phyloP scores from a whole-genome alignment of 176 grass and related monocot species.

The Oryza meridionalis region DNA sequence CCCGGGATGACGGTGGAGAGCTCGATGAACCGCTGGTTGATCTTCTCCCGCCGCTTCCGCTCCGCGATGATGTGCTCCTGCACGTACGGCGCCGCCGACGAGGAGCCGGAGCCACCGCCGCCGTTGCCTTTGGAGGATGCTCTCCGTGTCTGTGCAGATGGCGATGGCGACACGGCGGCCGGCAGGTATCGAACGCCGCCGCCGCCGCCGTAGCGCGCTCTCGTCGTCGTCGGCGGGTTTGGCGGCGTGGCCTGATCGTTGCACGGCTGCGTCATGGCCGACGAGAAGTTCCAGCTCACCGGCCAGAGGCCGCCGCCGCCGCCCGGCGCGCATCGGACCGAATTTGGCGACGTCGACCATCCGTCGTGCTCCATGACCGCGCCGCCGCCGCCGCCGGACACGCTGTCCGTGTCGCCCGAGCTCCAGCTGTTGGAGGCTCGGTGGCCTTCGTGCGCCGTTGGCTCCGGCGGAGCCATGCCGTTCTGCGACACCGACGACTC shows the following conservation, averaged over 20 bases:
- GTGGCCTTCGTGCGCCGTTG: neutral
- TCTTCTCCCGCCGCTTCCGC: slow-evolving; percentile 77
- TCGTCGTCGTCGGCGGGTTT: neutral
- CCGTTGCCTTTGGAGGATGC: neutral
- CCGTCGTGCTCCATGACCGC: slow-evolving; percentile 25
- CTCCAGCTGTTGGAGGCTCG: slow-evolving; percentile 31
- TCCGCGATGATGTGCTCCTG: slow-evolving; percentile 77
- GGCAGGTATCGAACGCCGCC: neutral
- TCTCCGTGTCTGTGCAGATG: neutral
- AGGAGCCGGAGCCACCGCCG: slow-evolving; percentile 17
- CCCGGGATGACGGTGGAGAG: slow-evolving; percentile 70
- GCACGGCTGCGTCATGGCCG: slow-evolving; percentile 30
- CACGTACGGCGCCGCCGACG: neutral
- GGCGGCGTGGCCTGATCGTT: slow-evolving; percentile 25
- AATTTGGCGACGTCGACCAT: slow-evolving; percentile 31
- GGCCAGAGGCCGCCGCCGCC: slow-evolving; percentile 1
- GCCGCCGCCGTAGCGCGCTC: neutral
- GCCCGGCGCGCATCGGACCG: neutral
- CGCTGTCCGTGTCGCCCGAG: slow-evolving; percentile 19
- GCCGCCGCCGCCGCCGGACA: neutral
- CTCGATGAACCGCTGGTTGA: slow-evolving; percentile 75
- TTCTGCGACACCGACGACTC: neutral
- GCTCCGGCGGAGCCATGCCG: neutral
- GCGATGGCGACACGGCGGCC: neutral
- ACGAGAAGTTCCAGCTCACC: slow-evolving; percentile 48